Evolutionary conservation across 202 grass and related monocot genomes (phyloP).

Genomic region (Musa balbisiana): DNA sequence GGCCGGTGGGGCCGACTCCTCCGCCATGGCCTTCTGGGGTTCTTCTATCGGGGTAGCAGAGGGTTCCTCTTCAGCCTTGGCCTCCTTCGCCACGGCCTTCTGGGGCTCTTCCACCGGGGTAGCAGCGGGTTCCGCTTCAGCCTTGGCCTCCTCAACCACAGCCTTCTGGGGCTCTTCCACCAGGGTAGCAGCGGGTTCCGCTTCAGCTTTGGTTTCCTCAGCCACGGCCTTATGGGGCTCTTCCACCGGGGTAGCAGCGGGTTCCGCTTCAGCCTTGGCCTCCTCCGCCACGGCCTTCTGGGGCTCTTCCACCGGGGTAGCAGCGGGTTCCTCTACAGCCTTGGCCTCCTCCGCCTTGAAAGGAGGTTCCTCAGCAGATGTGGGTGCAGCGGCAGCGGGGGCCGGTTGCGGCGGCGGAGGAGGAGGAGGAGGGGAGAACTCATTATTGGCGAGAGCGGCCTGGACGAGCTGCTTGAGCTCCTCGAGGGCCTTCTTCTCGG

Average conservation of each 20-base stretch:
- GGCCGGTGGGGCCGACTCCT: background rate
- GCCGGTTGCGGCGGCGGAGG: conserved; percentile 26
- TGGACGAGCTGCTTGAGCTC: conserved; percentile 74
- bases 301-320: background rate
- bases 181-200: background rate
- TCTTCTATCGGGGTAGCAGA: background rate
- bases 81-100: background rate
- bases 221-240: background rate
- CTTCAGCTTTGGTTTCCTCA: background rate
- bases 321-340: background rate
- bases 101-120: background rate
- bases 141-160: background rate
- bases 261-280: background rate
- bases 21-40: background rate
- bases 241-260: too few relatives aligned
- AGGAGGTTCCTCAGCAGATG: background rate
- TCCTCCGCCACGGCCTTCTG: background rate
- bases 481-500: conserved; percentile 88
- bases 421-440: conserved; percentile 69
- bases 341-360: conserved; percentile 2
- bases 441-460: conserved; percentile 56
- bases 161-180: background rate
- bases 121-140: background rate
- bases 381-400: background rate
- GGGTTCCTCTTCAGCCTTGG: background rate